These are phyloP conservation scores for Pyrus bretschneideri DNA, from an alignment of 306 rosid genomes.

Conservation along the genomic window DNA sequence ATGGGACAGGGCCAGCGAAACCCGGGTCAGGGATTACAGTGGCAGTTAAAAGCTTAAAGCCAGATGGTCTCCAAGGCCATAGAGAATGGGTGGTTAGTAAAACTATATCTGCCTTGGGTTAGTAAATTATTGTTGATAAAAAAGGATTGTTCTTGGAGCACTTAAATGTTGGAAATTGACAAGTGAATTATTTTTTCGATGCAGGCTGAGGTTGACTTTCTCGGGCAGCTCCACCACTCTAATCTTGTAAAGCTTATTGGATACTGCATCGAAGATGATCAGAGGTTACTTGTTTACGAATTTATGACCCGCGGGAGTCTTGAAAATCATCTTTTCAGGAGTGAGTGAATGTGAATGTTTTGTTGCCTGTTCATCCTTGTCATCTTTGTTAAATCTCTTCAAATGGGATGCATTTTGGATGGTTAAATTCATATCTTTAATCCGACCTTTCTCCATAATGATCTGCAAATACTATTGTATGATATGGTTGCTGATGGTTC, in stretches of 20 bases:
- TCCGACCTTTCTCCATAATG: too few relatives aligned
- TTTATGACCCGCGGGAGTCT: constrained; percentile 98
- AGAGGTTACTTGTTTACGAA: constrained; percentile 84
- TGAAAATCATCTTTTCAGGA: constrained; percentile 92
- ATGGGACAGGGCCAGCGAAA: constrained; percentile 92
- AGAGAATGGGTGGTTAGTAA: constrained; percentile 99
- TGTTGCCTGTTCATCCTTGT: too few relatives aligned
- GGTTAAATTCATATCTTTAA: too few relatives aligned
- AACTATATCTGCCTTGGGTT: constrained; percentile 59
- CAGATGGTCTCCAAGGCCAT: constrained; percentile 96
- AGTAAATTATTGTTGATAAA: constrained; percentile 42
- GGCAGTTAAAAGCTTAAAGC: constrained; percentile 92
- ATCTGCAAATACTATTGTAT: background rate
- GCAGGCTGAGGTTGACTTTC: constrained; percentile 97
- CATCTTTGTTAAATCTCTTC: background rate
- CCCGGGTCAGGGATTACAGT: constrained; percentile 92
- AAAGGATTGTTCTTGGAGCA: constrained; percentile 21
- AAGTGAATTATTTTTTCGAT: constrained; percentile 18
- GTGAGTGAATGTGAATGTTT: constrained; percentile 37
- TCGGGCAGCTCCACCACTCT: constrained; percentile 96
- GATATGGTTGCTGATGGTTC: constrained; percentile 29
- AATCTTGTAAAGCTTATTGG: constrained; percentile 95
- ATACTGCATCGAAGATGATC: constrained; percentile 88
- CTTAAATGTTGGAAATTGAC: constrained; percentile 27
- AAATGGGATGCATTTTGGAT: background rate